Conservation (phyloP, 2,329 filamentous ascomycete species). For the Neofusicoccum umdonicola region DNA sequence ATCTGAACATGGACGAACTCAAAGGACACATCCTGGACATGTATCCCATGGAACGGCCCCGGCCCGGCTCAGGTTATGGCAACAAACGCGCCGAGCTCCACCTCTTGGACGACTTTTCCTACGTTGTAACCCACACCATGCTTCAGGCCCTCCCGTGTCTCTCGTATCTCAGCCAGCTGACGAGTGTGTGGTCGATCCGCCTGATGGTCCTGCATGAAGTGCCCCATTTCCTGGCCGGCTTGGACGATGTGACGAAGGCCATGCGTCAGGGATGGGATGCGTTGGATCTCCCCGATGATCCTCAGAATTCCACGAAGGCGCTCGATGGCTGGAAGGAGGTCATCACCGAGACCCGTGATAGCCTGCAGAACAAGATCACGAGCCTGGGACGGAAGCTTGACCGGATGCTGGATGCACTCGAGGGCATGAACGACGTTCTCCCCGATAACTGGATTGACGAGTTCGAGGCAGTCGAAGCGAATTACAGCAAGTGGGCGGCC, state of each 20-base stretch:
- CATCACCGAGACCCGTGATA: constrained; percentile 55
- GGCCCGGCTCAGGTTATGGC: constrained; percentile 43
- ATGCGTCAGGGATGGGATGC: constrained; percentile 66
- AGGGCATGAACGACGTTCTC: constrained; percentile 78
- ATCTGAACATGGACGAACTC: constrained; percentile 77
- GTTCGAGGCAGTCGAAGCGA: constrained; percentile 74
- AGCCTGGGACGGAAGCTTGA: constrained; percentile 73
- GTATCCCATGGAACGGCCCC: constrained; percentile 55
- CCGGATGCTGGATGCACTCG: constrained; percentile 79
- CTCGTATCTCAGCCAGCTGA: constrained; percentile 67
- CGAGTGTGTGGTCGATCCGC: constrained; percentile 76
- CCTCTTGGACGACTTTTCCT: constrained; percentile 83
- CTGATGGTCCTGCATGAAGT: constrained; percentile 72
- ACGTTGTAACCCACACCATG: constrained; percentile 85
- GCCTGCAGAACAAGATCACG: constrained; percentile 67
- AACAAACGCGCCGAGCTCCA: constrained; percentile 50
- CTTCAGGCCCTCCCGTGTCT: constrained; percentile 83
- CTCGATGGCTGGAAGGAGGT: constrained; percentile 37
- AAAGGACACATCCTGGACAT: constrained; percentile 83
- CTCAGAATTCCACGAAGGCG: constrained; percentile 30
- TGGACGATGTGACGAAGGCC: constrained; percentile 64
- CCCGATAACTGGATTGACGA: constrained; percentile 85
- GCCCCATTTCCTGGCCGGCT: constrained; percentile 63
- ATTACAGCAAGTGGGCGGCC: constrained; percentile 78
- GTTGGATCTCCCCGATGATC: constrained; percentile 42